Percentiles rank a stretch among this genome's conserved stretches.
Evolutionary conservation across 2,329 filamentous ascomycete genomes (phyloP).

Genomic region (Leptoxyphium fumago): DNA sequence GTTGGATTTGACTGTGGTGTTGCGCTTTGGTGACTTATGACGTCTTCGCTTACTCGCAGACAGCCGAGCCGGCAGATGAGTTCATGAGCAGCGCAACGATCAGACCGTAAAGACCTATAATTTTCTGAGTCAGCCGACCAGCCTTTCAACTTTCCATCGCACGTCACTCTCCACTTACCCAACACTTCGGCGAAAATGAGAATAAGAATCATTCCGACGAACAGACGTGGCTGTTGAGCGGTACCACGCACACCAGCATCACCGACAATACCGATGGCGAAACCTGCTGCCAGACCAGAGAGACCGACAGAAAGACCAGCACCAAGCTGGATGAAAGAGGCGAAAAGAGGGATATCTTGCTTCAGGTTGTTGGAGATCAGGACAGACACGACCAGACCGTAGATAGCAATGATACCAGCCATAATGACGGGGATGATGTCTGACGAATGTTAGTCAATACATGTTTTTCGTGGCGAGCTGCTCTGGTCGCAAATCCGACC

Average conservation of each 20-base stretch:
- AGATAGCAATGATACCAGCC: slow-evolving; percentile 99
- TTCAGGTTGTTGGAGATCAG: slow-evolving; percentile 38
- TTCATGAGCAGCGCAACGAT: slow-evolving; percentile 99
- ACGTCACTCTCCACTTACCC: slow-evolving; percentile 44
- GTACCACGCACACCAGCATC: slow-evolving; percentile 80
- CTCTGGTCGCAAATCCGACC: not conserved
- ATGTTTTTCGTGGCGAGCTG: not conserved
- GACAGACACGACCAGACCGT: slow-evolving; percentile 40
- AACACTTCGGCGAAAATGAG: slow-evolving; percentile 99
- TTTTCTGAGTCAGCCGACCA: not conserved
- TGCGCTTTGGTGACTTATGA: slow-evolving; percentile 7
- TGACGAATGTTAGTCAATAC: slow-evolving; percentile 25
- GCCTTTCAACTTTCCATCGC: not conserved
- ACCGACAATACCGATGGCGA: slow-evolving; percentile 44
- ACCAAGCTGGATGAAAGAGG: slow-evolving; percentile 39
- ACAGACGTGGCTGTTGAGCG: slow-evolving; percentile 70
- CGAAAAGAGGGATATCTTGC: slow-evolving; percentile 33
- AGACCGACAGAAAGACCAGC: slow-evolving; percentile 36
- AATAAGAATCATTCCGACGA: slow-evolving; percentile 97
- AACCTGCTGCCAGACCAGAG: slow-evolving; percentile 26
- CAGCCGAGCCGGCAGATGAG: slow-evolving; percentile 56
- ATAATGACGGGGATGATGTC: slow-evolving; percentile 99
- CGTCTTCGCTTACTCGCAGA: slow-evolving; percentile 36
- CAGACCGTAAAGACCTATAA: slow-evolving; percentile 84
- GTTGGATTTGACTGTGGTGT: not conserved